Conservation (phyloP, 768 basidiomycete genomes). For the Paxillus involutus region DNA sequence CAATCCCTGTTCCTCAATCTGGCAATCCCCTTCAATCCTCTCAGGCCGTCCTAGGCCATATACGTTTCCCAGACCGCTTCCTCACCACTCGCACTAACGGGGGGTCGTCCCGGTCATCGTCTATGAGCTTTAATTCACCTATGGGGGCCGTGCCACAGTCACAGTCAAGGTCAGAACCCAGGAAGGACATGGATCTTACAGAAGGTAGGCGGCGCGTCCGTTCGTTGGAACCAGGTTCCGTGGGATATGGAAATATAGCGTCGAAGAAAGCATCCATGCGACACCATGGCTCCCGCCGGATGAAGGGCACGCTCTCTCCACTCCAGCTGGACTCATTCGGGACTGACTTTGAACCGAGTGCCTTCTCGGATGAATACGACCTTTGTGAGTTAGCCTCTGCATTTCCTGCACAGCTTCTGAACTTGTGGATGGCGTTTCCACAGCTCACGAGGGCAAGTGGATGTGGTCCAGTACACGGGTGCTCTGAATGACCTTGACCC, state of each 20-base stretch:
- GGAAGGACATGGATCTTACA: slow-evolving; percentile 1
- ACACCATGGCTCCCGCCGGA: slow-evolving; percentile 19
- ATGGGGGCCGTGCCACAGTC: slow-evolving; percentile 7
- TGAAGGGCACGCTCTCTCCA: slow-evolving; percentile 17
- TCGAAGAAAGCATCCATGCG: slow-evolving; percentile 16
- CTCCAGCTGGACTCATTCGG: slow-evolving; percentile 27
- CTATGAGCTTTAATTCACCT: slow-evolving; percentile 20
- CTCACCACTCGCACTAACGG: slow-evolving; percentile 23
- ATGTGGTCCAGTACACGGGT: slow-evolving; percentile 3
- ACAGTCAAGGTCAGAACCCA: slow-evolving; percentile 14
- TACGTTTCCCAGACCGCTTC: slow-evolving; percentile 36
- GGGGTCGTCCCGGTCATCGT: slow-evolving; percentile 33
- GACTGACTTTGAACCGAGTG: slow-evolving; percentile 37
- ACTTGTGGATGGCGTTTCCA: slow-evolving; percentile 4
- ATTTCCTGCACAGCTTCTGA: slow-evolving; percentile 8
- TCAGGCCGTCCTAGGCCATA: slow-evolving; percentile 21
- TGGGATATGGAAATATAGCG: slow-evolving; percentile 8
- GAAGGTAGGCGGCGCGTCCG: slow-evolving; percentile 21
- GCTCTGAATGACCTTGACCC: slow-evolving; percentile 11
- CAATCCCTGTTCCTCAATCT: slow-evolving; percentile 14
- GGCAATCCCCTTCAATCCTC: slow-evolving; percentile 4
- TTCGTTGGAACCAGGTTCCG: slow-evolving; percentile 20
- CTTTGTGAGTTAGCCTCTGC: slow-evolving; percentile 51
- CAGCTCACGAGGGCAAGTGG: slow-evolving; percentile 74
- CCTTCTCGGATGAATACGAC: slow-evolving; percentile 78